phyloP scores from a whole-genome alignment of 1,139 yeast species.

The Pichia sp. region DNA sequence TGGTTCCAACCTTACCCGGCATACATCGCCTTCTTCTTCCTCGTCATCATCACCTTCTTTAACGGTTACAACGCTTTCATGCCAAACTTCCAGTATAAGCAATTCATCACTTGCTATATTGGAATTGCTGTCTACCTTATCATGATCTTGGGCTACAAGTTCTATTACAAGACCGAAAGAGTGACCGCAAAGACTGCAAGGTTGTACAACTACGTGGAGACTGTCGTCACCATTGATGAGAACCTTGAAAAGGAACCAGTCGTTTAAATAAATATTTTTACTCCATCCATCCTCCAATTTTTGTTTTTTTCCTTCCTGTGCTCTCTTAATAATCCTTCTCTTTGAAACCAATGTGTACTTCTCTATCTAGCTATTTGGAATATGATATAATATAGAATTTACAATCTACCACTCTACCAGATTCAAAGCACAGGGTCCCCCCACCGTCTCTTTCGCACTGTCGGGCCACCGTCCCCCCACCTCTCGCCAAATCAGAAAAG shows the following conservation, averaged over 20 bases:
- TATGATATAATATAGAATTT: too few species aligned
- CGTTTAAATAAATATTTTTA: too few species aligned
- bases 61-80: slow-evolving; percentile 36
- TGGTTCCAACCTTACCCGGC: slow-evolving; percentile 29
- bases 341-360: too few species aligned
- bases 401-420: too few species aligned
- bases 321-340: too few species aligned
- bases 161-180: slow-evolving; percentile 47
- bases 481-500: too few species aligned
- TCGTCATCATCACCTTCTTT: slow-evolving; percentile 26
- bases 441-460: too few species aligned
- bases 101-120: slow-evolving; percentile 73
- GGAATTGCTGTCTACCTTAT: slow-evolving; percentile 64
- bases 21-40: slow-evolving; percentile 25
- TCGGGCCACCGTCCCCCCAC: too few species aligned
- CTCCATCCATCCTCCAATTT: too few species aligned
- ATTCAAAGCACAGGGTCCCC: too few species aligned
- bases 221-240: not conserved
- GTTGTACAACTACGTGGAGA: slow-evolving; percentile 27
- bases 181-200: slow-evolving; percentile 51
- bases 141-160: slow-evolving; percentile 55
- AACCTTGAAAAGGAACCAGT: not conserved
- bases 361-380: too few species aligned
- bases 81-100: slow-evolving; percentile 49
- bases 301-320: too few species aligned